Evolutionary conservation across 2,329 filamentous ascomycete genomes (phyloP), one percentile per base, ranked within the genome.

Genomic region (Aspergillus texensis): DNA sequence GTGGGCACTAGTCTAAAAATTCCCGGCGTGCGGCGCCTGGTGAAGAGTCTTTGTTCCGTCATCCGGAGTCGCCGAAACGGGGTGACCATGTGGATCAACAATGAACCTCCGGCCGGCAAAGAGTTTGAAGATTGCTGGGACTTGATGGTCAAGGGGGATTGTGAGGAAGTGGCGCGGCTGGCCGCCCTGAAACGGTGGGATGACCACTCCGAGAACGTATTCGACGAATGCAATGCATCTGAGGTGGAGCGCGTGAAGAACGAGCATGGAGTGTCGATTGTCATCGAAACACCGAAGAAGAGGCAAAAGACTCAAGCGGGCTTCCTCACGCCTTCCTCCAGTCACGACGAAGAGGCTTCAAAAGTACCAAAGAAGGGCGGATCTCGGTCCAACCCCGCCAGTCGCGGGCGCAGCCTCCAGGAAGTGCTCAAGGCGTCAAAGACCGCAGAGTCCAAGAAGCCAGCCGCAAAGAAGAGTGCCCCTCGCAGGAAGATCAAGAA

Each of bases 1-100:
- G 95, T 97, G 10, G 95, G 95, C 58, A 99, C 95, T 2, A 97
- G 92, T 63, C 82, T 99, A 70, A 98, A 98, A 76, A 94, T 99
- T 57, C 94, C 94, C 0, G 95, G 95, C 10, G 93, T 97, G 50
- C 89, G 92, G 65, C 87, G 94, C 60, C 90, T 99, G 62, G 93
- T 94, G 63, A 91, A 91, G 75, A 94, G 97, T 77, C 88, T 98
- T 85, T 97, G 93, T 76, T 88, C 89, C 57, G 89, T 93, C 36
- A 92, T 96, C n/a, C 87, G 94, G 65, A 88, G 90, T 71, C 88
- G 93, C 60, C 75, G 77, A 36, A 88, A 96, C 70, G 94, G 94
- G 0, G 87, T 97, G 63, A 93, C 94, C 0, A 90, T 96, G 57
- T 99, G 94, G 93, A 92, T 99, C 79, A 98, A 98, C 78, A 88